phyloP scores from a whole-genome alignment of 495 filamentous ascomycete genomes.

The Penicillium robsamsonii region DNA sequence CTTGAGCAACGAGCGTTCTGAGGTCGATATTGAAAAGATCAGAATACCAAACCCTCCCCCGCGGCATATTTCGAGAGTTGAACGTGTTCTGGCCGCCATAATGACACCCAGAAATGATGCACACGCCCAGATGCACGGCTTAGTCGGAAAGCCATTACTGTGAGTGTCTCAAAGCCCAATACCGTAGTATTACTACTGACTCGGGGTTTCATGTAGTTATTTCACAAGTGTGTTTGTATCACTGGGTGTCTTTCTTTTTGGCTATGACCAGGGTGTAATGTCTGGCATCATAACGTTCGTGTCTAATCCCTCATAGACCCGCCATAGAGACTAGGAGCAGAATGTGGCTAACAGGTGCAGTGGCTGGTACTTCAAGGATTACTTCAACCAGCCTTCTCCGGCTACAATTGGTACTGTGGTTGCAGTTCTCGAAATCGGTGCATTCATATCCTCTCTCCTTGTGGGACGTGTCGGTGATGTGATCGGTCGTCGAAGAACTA shows the following conservation, averaged over 20 bases:
- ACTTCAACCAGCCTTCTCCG: constrained; percentile 82
- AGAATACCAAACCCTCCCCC: constrained; percentile 68
- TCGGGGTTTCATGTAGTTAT: constrained; percentile 56
- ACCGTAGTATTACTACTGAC: neutral
- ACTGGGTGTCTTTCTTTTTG: constrained; percentile 94
- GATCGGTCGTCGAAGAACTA: constrained; percentile 84
- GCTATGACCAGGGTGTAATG: constrained; percentile 99
- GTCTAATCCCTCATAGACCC: constrained; percentile 3
- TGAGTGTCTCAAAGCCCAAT: constrained; percentile 53
- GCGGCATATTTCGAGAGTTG: constrained; percentile 58
- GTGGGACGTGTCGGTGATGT: constrained; percentile 90
- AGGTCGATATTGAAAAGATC: constrained; percentile 76
- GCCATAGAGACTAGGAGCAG: neutral
- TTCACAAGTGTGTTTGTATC: constrained; percentile 99
- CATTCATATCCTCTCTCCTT: constrained; percentile 83
- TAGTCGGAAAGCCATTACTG: constrained; percentile 94
- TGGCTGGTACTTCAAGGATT: constrained; percentile 80
- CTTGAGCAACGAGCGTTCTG: constrained; percentile 45
- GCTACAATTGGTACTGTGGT: constrained; percentile 94
- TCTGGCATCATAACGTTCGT: constrained; percentile 97
- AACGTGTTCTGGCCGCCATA: constrained; percentile 71
- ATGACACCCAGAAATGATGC: constrained; percentile 76
- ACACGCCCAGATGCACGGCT: constrained; percentile 71
- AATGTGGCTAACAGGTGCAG: constrained; percentile 45
- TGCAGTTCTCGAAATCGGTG: constrained; percentile 90